Evolutionary conservation across 371 early-diverging fungal genomes (phyloP), one percentile per base, ranked within the genome.

Genomic region (Mortierella polycephala): DNA sequence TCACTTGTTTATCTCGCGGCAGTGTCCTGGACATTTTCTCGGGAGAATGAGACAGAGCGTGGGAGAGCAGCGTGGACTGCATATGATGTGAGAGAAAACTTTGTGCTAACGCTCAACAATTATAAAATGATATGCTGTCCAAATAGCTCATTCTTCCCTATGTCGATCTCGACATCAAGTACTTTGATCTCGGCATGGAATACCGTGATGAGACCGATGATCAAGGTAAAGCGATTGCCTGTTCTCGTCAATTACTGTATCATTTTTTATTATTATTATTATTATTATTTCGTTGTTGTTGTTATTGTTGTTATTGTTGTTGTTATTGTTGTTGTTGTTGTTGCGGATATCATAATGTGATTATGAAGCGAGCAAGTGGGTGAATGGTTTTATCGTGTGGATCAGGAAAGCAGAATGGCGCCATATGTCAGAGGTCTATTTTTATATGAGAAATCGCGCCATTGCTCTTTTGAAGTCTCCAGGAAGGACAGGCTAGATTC

Each of bases 101-200:
- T 2, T 30, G 30, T 4, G 4, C 30, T 30, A 30, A 30, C 30
- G 30, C 30, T 30, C 30, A 30, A 30, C 30, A 30, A 30, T 30
- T 30, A 4, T 30, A 30, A 30, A 30, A 30, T 30, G 30, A 30
- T 30, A 30, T 41, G 49, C 46, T 54, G 14, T 8, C 30, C 40
- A 30, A 16, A 30, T 55, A 77, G 86, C 87, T 97, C 57, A 94
- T 97, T 83, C 87, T 94, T 44, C 97, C 96, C 57, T 93, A 93
- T 83, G 82, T 96, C 53, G 86, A 95, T 66, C 80, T 96, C 64
- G 94, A 96, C 73, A 93, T 94, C 87, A 93, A 94, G 90, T 97
- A 92, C 86, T 97, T 87, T 69, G 97, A 97, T 81, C 88, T 97
- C 64, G 95, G 96, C 68, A 93, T 97, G 86, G 92, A 95, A 84